phyloP scores from a whole-genome alignment of 2,329 filamentous ascomycete genomes.

The Claviceps quebecensis region DNA sequence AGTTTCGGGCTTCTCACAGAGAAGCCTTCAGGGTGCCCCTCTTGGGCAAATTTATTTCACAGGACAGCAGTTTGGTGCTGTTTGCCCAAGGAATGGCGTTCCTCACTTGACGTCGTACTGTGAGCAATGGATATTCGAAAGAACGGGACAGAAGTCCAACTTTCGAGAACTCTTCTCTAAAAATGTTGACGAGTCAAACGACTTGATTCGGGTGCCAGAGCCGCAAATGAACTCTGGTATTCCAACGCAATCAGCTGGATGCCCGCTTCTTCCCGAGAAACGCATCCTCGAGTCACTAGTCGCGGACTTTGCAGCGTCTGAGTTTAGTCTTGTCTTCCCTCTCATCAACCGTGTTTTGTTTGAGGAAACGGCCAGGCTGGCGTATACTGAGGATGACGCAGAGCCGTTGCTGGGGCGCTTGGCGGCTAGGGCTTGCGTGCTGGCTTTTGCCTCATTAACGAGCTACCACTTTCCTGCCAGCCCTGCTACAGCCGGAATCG shows the following conservation, averaged over 20 bases:
- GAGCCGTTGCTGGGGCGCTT: constrained; percentile 13
- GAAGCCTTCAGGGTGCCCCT: constrained; percentile 2
- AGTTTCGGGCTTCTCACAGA: neutral
- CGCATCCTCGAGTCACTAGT: constrained; percentile 16
- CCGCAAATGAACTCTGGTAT: neutral
- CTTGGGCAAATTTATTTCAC: constrained; percentile 30
- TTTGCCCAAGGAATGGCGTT: constrained; percentile 32
- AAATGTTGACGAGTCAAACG: neutral
- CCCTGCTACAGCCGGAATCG: constrained; percentile 12
- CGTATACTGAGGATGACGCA: constrained; percentile 22
- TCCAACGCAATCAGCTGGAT: no score
- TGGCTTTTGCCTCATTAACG: constrained; percentile 31
- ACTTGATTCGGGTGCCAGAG: neutral
- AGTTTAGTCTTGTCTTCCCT: constrained; percentile 33
- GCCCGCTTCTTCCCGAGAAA: constrained; percentile 20
- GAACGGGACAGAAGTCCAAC: constrained; percentile 22
- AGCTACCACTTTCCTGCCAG: constrained; percentile 10
- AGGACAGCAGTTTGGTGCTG: constrained; percentile 30
- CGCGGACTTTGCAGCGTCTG: constrained; percentile 13
- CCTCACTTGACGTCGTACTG: constrained; percentile 34
- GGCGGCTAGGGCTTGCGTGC: constrained; percentile 30
- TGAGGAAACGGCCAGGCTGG: constrained; percentile 26
- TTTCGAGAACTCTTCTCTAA: constrained; percentile 8
- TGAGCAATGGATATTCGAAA: constrained; percentile 31
- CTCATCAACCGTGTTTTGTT: constrained; percentile 33